Conservation (phyloP, 148 eudicot species). For the Rhododendron kiyosumense region DNA sequence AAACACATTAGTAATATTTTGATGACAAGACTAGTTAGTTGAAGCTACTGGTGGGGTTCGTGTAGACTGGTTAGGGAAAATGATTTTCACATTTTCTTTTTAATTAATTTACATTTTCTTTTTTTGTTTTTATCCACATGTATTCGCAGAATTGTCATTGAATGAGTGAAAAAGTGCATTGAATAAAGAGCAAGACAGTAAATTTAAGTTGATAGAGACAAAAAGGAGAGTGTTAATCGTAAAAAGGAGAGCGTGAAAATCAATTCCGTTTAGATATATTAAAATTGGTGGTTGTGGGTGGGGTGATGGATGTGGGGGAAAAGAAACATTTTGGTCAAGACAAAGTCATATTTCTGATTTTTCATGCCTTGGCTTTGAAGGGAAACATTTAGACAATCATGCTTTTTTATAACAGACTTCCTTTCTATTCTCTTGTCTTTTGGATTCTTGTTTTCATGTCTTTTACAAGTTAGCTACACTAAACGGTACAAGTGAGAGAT, state of each 20-base stretch:
- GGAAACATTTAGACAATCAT: not conserved
- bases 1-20: not conserved
- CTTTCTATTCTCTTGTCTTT: not conserved
- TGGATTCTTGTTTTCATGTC: not conserved
- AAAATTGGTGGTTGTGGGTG: constrained; percentile 1
- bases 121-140: no score
- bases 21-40: not conserved
- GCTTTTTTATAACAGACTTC: not conserved
- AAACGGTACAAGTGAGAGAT: not conserved
- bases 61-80: not conserved
- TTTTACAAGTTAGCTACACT: not conserved
- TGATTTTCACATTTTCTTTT: no score
- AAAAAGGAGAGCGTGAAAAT: no score
- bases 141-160: no score
- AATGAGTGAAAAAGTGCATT: no score
- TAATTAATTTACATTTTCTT: no score
- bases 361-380: constrained; percentile 1
- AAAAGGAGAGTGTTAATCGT: no score
- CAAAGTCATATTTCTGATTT: not conserved
- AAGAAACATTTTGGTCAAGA: not conserved
- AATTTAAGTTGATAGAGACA: no score
- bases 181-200: no score
- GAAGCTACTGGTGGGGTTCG: not conserved
- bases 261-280: no score
- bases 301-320: not conserved